Base-by-base conservation (phyloP, 805 yeast species). In the Clavispora vitiphila region DNA sequence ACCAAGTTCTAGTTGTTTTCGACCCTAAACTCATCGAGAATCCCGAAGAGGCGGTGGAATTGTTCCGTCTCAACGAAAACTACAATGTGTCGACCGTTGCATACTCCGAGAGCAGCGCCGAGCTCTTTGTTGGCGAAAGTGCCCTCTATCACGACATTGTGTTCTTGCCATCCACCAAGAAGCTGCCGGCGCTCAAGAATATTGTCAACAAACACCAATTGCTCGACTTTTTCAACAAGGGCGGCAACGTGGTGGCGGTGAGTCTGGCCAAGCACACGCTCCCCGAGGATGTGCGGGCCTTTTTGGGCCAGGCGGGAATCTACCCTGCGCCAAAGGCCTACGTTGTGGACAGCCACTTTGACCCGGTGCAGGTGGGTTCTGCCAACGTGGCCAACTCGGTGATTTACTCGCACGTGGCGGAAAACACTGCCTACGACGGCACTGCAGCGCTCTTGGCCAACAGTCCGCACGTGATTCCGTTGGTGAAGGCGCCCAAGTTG, bases 271-370 rank as follows among this genome's bases (percentile, higher is more conserved):
- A 47, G 8, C 31, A 50, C 22, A 41, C 56, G 4, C 55, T 59
- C 3, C 72, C 73, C 5, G 73, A 68, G 14, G 62, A 58, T 18
- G 64, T 84, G 25, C 78, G 87, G 46, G 66, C 75, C 3, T 82
- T 84, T 54, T 74, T 87, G 49, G 78, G 80, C 54, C 88, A 90
- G 58, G 64, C 90, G 49, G 99, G 96, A 24, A 81, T 93, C 39
- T 77, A 71, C 54, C 86, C 96, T 43, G 76, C 93, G 37, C 95
- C 96, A 44, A 84, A 79, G 57, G 82, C 79, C 38, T 80, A 77
- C 59, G 61, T 68, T 40, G 65, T 83, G 34, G 60, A 72, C 7
- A 96, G 89, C 61, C 82, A 84, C 60, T 87, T 87, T 65, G 57
- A 61, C 43, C 51, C 54, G 21, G 61, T 53, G 41, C 46, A 77